A percentile compares a stretch with the other conserved stretches of the same genome.
phyloP scores from a whole-genome alignment of 1,284 basidiomycete species.

The Athelia sp. region DNA sequence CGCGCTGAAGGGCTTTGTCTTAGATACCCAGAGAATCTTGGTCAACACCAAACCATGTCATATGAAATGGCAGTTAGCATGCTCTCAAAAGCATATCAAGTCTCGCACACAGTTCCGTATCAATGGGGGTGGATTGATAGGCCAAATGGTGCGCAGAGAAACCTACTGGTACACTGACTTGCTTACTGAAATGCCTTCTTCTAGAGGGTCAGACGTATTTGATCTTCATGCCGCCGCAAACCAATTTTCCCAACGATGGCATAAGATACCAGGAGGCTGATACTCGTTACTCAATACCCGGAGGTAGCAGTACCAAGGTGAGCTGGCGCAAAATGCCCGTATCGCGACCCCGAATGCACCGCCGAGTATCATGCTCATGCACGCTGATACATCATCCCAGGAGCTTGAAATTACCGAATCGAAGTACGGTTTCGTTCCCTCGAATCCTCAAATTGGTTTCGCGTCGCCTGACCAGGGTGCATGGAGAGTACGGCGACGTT shows the following conservation, averaged over 20 bases:
- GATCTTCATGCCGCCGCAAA: conserved; percentile 50
- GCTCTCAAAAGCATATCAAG: conserved; percentile 49
- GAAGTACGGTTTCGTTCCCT: conserved; percentile 72
- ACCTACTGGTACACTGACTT: not conserved
- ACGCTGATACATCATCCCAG: conserved; percentile 26
- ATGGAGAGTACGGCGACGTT: conserved; percentile 62
- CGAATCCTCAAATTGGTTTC: conserved; percentile 23
- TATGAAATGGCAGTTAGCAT: conserved; percentile 56
- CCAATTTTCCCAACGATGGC: conserved; percentile 63
- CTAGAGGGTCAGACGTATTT: conserved; percentile 63
- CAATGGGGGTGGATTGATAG: conserved; percentile 70
- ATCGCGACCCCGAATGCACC: not conserved
- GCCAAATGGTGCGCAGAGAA: conserved; percentile 43
- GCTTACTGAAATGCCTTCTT: not conserved
- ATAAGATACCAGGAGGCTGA: conserved; percentile 69
- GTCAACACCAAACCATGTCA: conserved; percentile 46
- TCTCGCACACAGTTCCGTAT: conserved; percentile 57
- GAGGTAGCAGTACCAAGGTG: conserved; percentile 40
- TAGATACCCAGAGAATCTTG: conserved; percentile 60
- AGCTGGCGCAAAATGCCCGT: conserved; percentile 16
- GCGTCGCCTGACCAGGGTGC: conserved; percentile 42
- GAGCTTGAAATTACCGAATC: conserved; percentile 71
- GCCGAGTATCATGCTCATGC: not conserved
- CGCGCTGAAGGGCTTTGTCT: conserved; percentile 53
- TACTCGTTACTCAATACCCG: conserved; percentile 48